Evolutionary conservation across 2,329 filamentous ascomycete species (phyloP), one percentile per base, ranked within the genome.

Genomic region (Calonectria fujianensis): DNA sequence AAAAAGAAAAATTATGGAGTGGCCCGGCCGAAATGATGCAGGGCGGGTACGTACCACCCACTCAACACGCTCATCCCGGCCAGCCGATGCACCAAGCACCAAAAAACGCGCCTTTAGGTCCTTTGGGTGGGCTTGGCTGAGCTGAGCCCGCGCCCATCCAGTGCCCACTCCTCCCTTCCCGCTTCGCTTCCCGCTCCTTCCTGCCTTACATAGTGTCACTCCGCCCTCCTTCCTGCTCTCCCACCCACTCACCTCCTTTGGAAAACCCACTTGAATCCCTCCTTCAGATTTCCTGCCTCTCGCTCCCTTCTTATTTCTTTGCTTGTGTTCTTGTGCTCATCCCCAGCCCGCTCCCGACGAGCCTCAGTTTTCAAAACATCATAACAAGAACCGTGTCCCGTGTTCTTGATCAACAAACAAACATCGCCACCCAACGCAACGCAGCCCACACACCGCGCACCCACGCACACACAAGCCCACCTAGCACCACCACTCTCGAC

Each of bases 11-110:
- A 63, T 39, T 24, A 29, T 39, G 37, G 57, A 27, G 57, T 24
- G 10, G 61, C 39, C 39, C 61, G 41, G 61, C 61, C 57, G 57
- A 63, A 63, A 63, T 41, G 57, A 39, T 61, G 57, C 57, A 61
- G 57, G 57, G 24, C 35, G 35, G 69, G 59, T 70, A 70, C 69
- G 69, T 70, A 64, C 69, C 41, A 20, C 24, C 69, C 70, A 66
- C 66, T 70, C 66, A 69, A 72, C 72, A 70, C 66, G 67, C 72
- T 65, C 39, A 73, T 61, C 72, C 72, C 67, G 72, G 67, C 32
- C 61, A 51, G 61, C 72, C 61, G 67, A 74, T 51, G 39, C 72
- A 70, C 72, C 71, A 69, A 73, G 50, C 70, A 72, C 70, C 64
- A 72, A 68, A 74, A 68, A 74, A 74, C 72, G 72, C 72, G 72